Conservation (phyloP, 345 rosid species). For the Toxicodendron radicans region DNA sequence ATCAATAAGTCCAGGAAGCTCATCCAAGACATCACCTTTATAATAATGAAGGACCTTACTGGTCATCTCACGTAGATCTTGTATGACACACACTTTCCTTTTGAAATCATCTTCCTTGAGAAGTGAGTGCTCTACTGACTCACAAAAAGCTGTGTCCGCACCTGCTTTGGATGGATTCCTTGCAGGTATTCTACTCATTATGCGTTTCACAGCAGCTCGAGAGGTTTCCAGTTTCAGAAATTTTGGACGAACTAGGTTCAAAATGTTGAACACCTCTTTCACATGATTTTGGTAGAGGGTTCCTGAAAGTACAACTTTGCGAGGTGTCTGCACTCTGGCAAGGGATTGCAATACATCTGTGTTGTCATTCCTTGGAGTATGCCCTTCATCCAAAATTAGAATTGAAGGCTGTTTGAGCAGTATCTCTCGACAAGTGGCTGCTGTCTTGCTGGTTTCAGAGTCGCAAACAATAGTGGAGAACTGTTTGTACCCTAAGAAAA, state of each 20-base stretch:
- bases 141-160: conserved; percentile 49
- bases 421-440: conserved; percentile 56
- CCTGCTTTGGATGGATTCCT: conserved; percentile 50
- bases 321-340: conserved; percentile 73
- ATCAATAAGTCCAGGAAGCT: conserved; percentile 83
- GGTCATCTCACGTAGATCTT: conserved; percentile 87
- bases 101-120: conserved; percentile 50
- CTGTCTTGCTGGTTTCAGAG: conserved; percentile 27
- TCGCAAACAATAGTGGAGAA: conserved; percentile 81
- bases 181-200: conserved; percentile 64
- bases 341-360: conserved; percentile 71
- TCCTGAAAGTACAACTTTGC: conserved; percentile 89
- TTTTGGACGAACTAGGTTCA: conserved; percentile 87
- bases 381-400: conserved; percentile 89
- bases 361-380: conserved; percentile 80
- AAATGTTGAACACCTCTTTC: conserved; percentile 78
- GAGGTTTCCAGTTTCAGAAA: conserved; percentile 57
- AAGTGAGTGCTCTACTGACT: conserved; percentile 69
- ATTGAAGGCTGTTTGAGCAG: conserved; percentile 68
- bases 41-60: conserved; percentile 75
- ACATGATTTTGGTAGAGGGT: conserved; percentile 91
- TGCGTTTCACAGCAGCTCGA: conserved; percentile 46
- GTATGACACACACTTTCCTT: conserved; percentile 63
- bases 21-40: conserved; percentile 83
- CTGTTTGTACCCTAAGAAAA: conserved; percentile 88